A percentile compares a stretch with the other conserved stretches of the same genome.
Conservation (phyloP, 1,284 basidiomycete species). For the Sanguinoderma infundibulare region DNA sequence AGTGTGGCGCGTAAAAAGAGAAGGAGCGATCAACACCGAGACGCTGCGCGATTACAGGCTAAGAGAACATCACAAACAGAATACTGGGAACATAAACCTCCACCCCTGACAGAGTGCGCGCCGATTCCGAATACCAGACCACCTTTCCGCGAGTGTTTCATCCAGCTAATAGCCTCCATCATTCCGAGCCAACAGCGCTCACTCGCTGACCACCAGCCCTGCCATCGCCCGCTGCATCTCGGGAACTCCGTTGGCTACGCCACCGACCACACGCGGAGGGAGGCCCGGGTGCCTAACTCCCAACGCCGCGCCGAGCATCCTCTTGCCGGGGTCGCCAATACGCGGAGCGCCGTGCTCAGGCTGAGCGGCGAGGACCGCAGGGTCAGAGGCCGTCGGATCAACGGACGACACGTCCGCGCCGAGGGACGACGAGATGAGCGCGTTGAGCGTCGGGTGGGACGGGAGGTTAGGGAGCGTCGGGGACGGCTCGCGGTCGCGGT, state of each 20-base stretch:
- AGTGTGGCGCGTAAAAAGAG: conserved; percentile 16
- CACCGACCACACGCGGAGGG: conserved; percentile 59
- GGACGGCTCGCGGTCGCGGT: conserved; percentile 64
- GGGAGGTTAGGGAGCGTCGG: conserved; percentile 82
- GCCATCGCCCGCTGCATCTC: conserved; percentile 82
- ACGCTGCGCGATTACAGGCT: conserved; percentile 27
- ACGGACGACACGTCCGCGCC: conserved; percentile 48
- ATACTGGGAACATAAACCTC: conserved; percentile 29
- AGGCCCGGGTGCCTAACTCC: conserved; percentile 79
- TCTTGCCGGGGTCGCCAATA: conserved; percentile 83
- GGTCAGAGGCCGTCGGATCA: conserved; percentile 54
- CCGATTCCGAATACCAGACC: conserved; percentile 12
- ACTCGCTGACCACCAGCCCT: conserved; percentile 73
- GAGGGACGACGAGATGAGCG: conserved; percentile 77
- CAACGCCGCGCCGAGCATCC: conserved; percentile 83
- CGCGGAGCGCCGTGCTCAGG: conserved; percentile 47
- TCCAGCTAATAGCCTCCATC: background rate
- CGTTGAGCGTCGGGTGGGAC: conserved; percentile 79
- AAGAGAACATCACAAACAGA: conserved; percentile 27
- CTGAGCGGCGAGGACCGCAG: conserved; percentile 64
- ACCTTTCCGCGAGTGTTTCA: conserved; percentile 7
- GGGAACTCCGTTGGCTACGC: conserved; percentile 66
- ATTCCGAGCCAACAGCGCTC: conserved; percentile 38
- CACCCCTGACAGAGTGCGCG: conserved; percentile 25
- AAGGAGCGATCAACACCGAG: conserved; percentile 28